These are phyloP conservation scores for Chaetomiaceae sp. DNA, from an alignment of 2,329 filamentous ascomycete genomes.

Conservation along the genomic window DNA sequence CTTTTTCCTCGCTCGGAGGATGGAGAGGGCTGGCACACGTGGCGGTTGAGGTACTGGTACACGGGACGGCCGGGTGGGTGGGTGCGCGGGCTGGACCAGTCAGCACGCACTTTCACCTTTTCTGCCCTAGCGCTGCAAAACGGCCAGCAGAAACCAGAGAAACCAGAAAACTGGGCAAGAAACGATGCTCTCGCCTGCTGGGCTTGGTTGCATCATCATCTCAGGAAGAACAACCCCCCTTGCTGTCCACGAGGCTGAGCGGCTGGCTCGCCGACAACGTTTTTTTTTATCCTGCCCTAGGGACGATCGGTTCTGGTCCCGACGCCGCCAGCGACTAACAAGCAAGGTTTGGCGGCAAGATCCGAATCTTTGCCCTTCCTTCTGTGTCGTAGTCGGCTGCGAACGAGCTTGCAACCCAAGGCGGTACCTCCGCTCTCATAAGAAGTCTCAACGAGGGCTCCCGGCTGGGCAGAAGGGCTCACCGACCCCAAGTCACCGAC, in stretches of 20 bases:
- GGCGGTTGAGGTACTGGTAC: constrained; percentile 11
- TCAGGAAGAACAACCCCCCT: neutral
- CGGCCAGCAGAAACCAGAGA: too few relatives aligned
- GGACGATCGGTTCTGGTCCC: neutral
- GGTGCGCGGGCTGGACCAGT: too few relatives aligned
- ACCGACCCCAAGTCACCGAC: too few relatives aligned
- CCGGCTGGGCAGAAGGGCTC: too few relatives aligned
- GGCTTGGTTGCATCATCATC: neutral
- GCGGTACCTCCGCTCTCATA: too few relatives aligned
- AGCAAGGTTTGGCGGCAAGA: too few relatives aligned
- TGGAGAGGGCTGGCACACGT: constrained; percentile 15
- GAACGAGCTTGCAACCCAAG: too few relatives aligned
- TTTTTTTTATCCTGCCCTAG: neutral
- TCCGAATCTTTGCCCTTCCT: too few relatives aligned
- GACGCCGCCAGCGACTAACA: neutral
- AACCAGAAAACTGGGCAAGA: neutral
- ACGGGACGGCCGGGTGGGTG: too few relatives aligned
- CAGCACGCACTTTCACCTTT: neutral
- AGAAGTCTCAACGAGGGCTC: too few relatives aligned
- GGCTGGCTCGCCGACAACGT: neutral
- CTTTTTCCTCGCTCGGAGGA: neutral
- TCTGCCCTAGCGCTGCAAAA: neutral
- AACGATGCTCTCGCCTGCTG: neutral
- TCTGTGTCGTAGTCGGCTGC: too few relatives aligned
- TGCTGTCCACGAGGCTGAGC: neutral